Base-by-base conservation (phyloP, 179 eudicot genomes). In the Vitellaria paradoxa region DNA sequence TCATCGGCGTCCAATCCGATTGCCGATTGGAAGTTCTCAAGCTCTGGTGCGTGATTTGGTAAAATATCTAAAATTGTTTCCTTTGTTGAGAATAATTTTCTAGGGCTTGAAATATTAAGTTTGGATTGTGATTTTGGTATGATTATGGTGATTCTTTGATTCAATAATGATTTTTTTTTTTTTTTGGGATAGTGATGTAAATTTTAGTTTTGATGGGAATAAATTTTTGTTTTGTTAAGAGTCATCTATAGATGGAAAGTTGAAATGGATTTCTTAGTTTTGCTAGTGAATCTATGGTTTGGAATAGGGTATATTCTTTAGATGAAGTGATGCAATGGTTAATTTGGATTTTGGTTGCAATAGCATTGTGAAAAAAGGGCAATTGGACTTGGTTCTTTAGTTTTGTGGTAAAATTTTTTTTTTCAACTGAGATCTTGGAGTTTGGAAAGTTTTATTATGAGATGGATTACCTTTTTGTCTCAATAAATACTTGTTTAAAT, bases 21-120 rank as follows among this genome's bases (percentile, higher is more conserved):
- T 74, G 89, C 96, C 61, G 89, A 85, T 66, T 91, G 93, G 95
- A 91, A 89, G 88, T 89, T 91, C 87, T 89, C 91, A 40, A 90
- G 96, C 74, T 93, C 93, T 90, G 96, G 93, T 91, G 60, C 75
- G 88, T 73, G 13, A 40, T 21, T 21, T 46, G 2, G 42, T 7
- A 9, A 24, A 64, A 30, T n/a, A 3, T 18, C 6, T 10, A 7
- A 11, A 61, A 18, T 64, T 64, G 17, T 3, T 26, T 50, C 8
- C 9, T 52, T 50, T 70, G 6, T 37, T 66, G 70, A 11, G 0
- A 65, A 26, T 6, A 64, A 13, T 23, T 24, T 24, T 24, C 37
- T 24, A 24, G 40, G 6, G 0, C 4, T 24, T 24, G 7, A 65
- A 65, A 30, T 64, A 18, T 30, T 65, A 12, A 30, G 21, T 37